These are phyloP conservation scores for Fomitiporia mediterranea DNA, from an alignment of 1,284 basidiomycete species.

Conservation along the genomic window DNA sequence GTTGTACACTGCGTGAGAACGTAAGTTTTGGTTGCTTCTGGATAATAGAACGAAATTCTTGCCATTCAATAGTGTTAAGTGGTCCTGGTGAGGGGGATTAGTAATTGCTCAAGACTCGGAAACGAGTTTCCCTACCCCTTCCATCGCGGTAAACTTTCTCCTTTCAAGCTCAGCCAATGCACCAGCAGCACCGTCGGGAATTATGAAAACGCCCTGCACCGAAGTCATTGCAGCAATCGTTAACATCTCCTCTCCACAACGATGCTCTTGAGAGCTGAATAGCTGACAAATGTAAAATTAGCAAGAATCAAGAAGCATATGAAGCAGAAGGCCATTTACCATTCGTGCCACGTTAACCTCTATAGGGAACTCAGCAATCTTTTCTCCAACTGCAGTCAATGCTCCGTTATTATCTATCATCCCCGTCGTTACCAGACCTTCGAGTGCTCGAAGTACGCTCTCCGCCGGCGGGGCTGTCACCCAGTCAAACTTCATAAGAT, in stretches of 20 bases:
- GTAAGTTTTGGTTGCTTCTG: background rate
- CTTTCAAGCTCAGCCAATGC: slow-evolving; percentile 86
- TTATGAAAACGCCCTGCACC: slow-evolving; percentile 86
- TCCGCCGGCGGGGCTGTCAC: slow-evolving; percentile 85
- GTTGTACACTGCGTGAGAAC: slow-evolving; percentile 68
- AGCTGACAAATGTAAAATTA: slow-evolving; percentile 45
- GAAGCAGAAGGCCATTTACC: slow-evolving; percentile 42
- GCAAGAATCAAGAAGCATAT: slow-evolving; percentile 26
- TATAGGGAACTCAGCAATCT: slow-evolving; percentile 74
- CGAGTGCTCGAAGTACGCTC: slow-evolving; percentile 79
- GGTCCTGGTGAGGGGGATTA: slow-evolving; percentile 55
- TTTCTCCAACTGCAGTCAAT: slow-evolving; percentile 60
- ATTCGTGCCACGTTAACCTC: slow-evolving; percentile 74
- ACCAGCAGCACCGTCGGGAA: slow-evolving; percentile 79
- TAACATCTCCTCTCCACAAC: slow-evolving; percentile 90
- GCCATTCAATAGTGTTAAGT: slow-evolving; percentile 90
- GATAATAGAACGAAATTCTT: slow-evolving; percentile 22
- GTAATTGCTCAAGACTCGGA: background rate
- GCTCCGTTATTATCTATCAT: slow-evolving; percentile 70
- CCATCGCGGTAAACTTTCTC: slow-evolving; percentile 93
- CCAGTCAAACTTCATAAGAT: slow-evolving; percentile 96
- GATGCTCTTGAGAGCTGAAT: slow-evolving; percentile 76
- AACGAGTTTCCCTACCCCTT: slow-evolving; percentile 62
- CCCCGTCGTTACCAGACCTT: slow-evolving; percentile 62
- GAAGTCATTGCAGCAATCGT: slow-evolving; percentile 95